Conservation (phyloP, 2,329 filamentous ascomycete species). For the Monosporascus sp. region DNA sequence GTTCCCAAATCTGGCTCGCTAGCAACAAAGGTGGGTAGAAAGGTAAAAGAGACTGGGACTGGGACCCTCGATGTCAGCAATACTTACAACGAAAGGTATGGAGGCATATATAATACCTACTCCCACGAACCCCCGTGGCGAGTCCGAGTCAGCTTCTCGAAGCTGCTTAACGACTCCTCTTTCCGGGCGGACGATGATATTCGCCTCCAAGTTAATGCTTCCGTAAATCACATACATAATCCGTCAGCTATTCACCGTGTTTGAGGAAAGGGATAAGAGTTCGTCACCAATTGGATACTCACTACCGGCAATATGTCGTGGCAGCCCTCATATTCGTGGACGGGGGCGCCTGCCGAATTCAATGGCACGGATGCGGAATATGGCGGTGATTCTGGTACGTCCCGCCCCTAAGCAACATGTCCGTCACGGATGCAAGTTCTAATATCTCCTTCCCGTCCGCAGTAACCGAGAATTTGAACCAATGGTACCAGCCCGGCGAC, state of each 20-base stretch:
- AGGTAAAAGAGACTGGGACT: not conserved
- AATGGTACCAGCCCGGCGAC: conserved; percentile 90
- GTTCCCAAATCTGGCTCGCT: not conserved
- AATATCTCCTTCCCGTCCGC: conserved; percentile 10
- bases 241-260: not conserved
- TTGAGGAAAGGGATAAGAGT: not conserved
- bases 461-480: conserved; percentile 86
- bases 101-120: no score
- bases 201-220: no score
- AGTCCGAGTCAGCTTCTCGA: no score
- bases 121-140: no score
- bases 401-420: not conserved
- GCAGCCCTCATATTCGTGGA: conserved; percentile 40
- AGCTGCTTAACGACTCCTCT: no score
- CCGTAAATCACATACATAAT: not conserved
- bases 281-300: conserved; percentile 1
- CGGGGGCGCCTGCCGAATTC: conserved; percentile 53
- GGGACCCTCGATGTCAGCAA: not conserved
- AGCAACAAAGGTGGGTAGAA: not conserved
- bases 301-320: conserved; percentile 44
- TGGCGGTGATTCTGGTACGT: conserved; percentile 76
- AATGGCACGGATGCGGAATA: conserved; percentile 59
- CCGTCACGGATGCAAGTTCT: conserved; percentile 4
- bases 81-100: no score
- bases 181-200: no score